phyloP scores from a whole-genome alignment of 2,329 filamentous ascomycete genomes.

The Rutstroemia sydowiana region DNA sequence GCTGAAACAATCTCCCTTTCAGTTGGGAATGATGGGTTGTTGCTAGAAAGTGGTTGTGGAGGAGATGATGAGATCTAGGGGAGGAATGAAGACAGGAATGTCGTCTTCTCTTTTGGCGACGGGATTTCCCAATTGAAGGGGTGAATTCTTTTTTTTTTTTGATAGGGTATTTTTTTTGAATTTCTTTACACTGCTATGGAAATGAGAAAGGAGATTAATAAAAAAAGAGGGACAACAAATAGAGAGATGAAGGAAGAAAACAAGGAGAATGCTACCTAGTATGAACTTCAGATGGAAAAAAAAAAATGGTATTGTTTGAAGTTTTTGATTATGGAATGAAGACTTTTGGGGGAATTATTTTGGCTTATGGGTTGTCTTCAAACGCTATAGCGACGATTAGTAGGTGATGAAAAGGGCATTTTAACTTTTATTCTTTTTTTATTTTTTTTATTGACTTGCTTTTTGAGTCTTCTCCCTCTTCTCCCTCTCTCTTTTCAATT shows the following conservation, averaged over 20 bases:
- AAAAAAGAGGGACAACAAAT: background rate
- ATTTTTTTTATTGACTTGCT: no score
- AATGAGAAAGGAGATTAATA: background rate
- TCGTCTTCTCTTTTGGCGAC: background rate
- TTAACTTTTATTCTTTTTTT: no score
- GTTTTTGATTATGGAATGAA: background rate
- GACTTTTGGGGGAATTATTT: background rate
- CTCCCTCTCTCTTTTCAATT: no score
- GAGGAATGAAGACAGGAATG: constrained; percentile 12
- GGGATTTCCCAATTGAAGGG: no score
- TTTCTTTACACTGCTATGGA: background rate
- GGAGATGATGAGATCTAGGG: background rate
- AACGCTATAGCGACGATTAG: no score
- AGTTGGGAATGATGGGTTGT: constrained; percentile 2
- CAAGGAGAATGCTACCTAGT: constrained; percentile 10
- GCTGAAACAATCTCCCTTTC: constrained; percentile 2
- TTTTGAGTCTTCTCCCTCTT: no score
- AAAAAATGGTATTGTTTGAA: background rate
- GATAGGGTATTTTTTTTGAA: background rate
- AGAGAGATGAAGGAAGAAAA: background rate
- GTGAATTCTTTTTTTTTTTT: background rate
- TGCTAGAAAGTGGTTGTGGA: background rate
- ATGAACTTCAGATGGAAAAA: background rate
- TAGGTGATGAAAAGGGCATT: no score
- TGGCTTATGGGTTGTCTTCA: no score